phyloP scores from a whole-genome alignment of 2,329 filamentous ascomycete genomes.

The Endoconidiophora laricicola region DNA sequence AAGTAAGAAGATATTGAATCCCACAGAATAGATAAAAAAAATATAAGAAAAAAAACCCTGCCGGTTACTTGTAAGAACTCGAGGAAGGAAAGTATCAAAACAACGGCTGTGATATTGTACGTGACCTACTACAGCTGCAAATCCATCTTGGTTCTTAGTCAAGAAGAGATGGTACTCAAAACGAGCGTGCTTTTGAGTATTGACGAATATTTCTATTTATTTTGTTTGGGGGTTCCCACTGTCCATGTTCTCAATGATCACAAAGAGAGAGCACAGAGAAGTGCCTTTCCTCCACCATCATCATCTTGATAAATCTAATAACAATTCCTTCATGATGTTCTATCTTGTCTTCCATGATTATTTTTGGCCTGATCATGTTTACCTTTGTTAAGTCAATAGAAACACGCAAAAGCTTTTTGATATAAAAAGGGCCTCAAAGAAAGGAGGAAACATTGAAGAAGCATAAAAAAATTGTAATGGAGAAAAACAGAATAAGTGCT shows the following conservation, averaged over 20 bases:
- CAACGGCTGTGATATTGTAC: too few relatives aligned
- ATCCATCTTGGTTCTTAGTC: slow-evolving; percentile 20
- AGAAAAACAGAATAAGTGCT: slow-evolving; percentile 2
- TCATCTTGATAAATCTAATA: too few relatives aligned
- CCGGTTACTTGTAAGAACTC: too few relatives aligned
- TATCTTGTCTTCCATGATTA: background rate
- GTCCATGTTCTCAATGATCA: background rate
- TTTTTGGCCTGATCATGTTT: background rate
- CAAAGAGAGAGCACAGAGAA: too few relatives aligned
- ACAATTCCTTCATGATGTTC: background rate
- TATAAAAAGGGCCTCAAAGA: background rate
- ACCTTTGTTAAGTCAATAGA: background rate
- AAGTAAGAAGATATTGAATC: too few relatives aligned
- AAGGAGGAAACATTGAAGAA: too few relatives aligned
- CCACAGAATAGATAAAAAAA: background rate
- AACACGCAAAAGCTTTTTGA: background rate
- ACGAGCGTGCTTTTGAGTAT: slow-evolving; percentile 20
- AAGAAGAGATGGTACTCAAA: slow-evolving; percentile 23
- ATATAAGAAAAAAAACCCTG: background rate
- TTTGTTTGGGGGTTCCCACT: background rate
- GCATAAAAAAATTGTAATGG: background rate
- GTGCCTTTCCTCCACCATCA: too few relatives aligned
- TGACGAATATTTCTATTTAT: slow-evolving; percentile 2
- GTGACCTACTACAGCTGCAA: slow-evolving; percentile 14
- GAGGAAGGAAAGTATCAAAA: too few relatives aligned